Conservation (phyloP, 345 rosid genomes). For the Lumnitzera racemosa region DNA sequence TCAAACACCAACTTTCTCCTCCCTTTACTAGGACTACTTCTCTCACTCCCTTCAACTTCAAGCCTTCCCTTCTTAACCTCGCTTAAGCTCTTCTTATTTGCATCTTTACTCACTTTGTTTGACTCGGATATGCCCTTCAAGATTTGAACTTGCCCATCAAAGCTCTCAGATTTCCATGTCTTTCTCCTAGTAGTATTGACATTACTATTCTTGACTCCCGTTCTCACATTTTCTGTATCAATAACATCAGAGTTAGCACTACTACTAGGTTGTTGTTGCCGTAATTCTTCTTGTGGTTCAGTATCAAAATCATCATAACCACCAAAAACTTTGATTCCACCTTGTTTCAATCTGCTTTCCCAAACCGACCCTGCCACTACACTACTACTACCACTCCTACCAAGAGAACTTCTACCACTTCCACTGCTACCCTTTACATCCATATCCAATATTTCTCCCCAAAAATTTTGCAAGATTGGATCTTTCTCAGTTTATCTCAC, state of each 20-base stretch:
- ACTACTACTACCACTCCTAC: slow-evolving; percentile 24
- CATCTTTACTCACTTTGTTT: slow-evolving; percentile 12
- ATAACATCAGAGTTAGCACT: not conserved
- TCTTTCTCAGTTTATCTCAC: no score
- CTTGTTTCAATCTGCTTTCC: slow-evolving; percentile 80
- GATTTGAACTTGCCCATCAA: slow-evolving; percentile 37
- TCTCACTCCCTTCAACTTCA: slow-evolving; percentile 2
- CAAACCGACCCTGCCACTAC: slow-evolving; percentile 67
- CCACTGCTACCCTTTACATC: slow-evolving; percentile 26
- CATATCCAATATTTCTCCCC: not conserved
- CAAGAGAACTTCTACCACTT: slow-evolving; percentile 28
- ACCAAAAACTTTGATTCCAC: slow-evolving; percentile 53
- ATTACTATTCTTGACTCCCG: not conserved
- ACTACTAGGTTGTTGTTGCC: not conserved
- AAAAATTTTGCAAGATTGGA: no score
- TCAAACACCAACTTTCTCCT: not conserved
- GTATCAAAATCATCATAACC: slow-evolving; percentile 16
- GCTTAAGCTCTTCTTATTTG: not conserved
- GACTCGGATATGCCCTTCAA: slow-evolving; percentile 33
- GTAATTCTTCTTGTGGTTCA: not conserved
- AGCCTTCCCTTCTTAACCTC: slow-evolving; percentile 21
- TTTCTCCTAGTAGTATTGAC: slow-evolving; percentile 45
- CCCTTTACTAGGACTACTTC: not conserved
- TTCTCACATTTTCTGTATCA: slow-evolving; percentile 15
- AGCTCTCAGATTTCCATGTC: slow-evolving; percentile 52